phyloP scores from a whole-genome alignment of 2,329 filamentous ascomycete species.

The Botrytis porri region DNA sequence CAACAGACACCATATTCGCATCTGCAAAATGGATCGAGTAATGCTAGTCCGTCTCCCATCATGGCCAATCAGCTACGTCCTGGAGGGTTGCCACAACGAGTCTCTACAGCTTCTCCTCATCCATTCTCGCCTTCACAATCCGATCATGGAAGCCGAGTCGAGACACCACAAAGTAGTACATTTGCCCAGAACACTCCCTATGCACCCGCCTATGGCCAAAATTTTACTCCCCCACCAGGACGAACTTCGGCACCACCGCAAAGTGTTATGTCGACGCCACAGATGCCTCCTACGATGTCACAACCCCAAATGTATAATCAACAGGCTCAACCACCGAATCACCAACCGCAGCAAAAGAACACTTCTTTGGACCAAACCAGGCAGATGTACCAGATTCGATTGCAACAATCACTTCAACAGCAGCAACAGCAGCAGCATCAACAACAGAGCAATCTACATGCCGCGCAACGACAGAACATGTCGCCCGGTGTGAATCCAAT shows the following conservation, averaged over 20 bases:
- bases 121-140: constrained; percentile 80
- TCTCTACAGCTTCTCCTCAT: constrained; percentile 89
- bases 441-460: constrained; percentile 50
- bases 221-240: constrained; percentile 54
- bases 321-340: constrained; percentile 38
- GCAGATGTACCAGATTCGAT: constrained; percentile 75
- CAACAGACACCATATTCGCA: constrained; percentile 76
- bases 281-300: constrained; percentile 43
- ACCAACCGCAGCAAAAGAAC: constrained; percentile 45
- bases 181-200: constrained; percentile 61
- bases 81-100: constrained; percentile 70
- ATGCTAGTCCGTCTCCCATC: constrained; percentile 88
- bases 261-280: constrained; percentile 51
- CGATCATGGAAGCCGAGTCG: constrained; percentile 63
- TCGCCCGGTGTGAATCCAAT: constrained; percentile 39
- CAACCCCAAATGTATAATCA: constrained; percentile 38
- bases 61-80: constrained; percentile 77
- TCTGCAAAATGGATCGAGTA: constrained; percentile 75
- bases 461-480: constrained; percentile 44
- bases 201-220: constrained; percentile 55
- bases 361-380: constrained; percentile 67
- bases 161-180: constrained; percentile 70
- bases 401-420: constrained; percentile 65
- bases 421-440: constrained; percentile 56
- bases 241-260: constrained; percentile 55